Evolutionary conservation across 129 eudicot species (phyloP), one percentile per base, ranked within the genome.

Genomic region (Centrapalus pauciflorus): DNA sequence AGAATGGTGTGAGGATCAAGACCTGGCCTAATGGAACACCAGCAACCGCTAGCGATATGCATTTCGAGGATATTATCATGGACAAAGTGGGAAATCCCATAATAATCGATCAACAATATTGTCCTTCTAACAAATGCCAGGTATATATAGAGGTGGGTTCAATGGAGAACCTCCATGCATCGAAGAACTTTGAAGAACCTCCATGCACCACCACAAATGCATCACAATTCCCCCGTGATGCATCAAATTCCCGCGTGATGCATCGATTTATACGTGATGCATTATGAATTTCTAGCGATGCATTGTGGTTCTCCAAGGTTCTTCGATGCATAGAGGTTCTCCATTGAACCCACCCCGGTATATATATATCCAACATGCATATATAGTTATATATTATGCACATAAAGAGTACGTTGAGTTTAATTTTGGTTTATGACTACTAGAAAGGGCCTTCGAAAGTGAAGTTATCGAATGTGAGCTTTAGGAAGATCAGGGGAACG

Each of bases 401-500:
- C 34, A 7, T 25, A 6, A 26, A 1, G 20, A 25, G 19, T 7
- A 33, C 6, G 65, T 9, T 17, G 14, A 2, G 4, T 32, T 32
- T 59, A 28, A 65, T 29, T n/a, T 67, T 45, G 0, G 9, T 66
- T 9, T 52, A 11, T 35, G 50, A 29, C 10, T 20, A 30, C 11
- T 23, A 67, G 69, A 79, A 83, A 89, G 66, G 28, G 0, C 90
- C 97, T n/a, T 82, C 95, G 0, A 74, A 55, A 19, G 87, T 85
- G 24, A 81, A 85, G 88, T 58, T 91, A 12, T 68, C 83, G 21
- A 56, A 83, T 23, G 73, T 91, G 13, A 67, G 76, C 48, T 78
- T 87, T 61, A 76, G 67, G 30, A 82, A 64, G 64, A 78, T 91
- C 9, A 81, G 64, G 14, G 97, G 97, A 1, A 84, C 96, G 4